These are phyloP conservation scores for Gossypium lobatum DNA, from an alignment of 441 rosid species.

Conservation along the genomic window DNA sequence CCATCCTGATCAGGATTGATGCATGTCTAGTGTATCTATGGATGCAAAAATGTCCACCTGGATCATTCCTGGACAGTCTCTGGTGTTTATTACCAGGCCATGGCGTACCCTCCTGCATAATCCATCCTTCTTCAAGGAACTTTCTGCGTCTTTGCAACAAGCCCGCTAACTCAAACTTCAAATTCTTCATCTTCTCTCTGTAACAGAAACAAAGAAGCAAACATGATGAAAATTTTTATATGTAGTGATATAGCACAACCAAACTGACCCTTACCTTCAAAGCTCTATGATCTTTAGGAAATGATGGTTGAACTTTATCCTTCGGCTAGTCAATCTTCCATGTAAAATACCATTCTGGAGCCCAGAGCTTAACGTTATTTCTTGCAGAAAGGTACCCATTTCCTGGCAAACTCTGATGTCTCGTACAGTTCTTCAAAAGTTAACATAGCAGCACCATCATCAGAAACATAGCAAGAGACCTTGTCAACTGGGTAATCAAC, in stretches of 20 bases:
- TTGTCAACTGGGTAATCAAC: constrained; percentile 96
- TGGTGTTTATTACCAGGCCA: constrained; percentile 97
- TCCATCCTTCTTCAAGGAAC: constrained; percentile 97
- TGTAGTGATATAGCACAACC: constrained; percentile 5
- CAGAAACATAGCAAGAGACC: constrained; percentile 94
- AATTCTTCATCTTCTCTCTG: constrained; percentile 98
- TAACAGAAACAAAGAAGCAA: constrained; percentile 14
- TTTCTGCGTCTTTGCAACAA: constrained; percentile 86
- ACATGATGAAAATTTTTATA: constrained; percentile 1
- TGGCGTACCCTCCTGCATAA: constrained; percentile 98
- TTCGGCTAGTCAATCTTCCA: constrained; percentile 87
- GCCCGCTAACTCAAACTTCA: constrained; percentile 77
- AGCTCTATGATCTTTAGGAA: constrained; percentile 97
- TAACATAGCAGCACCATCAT: constrained; percentile 98
- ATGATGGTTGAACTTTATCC: constrained; percentile 90
- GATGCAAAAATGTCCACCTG: constrained; percentile 42
- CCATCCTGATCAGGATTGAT: background rate
- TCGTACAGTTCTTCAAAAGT: constrained; percentile 83
- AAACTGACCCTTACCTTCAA: constrained; percentile 57
- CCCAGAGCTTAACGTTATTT: constrained; percentile 84
- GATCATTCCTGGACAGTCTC: constrained; percentile 99
- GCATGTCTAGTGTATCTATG: background rate
- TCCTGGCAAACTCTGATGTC: constrained; percentile 90
- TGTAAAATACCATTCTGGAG: constrained; percentile 92
- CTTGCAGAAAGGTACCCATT: constrained; percentile 93